These are phyloP conservation scores for Maudiozyma bulderi DNA, from an alignment of 805 yeast species.

Conservation along the genomic window DNA sequence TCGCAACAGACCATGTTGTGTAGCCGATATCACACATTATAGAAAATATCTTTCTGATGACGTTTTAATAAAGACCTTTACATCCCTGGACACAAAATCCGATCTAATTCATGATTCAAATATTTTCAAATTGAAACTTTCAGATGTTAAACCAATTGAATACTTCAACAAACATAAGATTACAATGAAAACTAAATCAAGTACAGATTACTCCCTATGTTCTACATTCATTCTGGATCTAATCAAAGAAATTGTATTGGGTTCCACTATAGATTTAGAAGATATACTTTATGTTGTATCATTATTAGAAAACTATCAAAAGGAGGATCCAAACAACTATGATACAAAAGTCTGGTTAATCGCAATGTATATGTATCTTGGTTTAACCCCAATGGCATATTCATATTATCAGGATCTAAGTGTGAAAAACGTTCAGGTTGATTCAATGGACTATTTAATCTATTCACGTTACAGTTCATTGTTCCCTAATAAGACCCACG, in stretches of 20 bases:
- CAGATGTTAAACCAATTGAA: constrained; percentile 13
- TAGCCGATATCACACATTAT: constrained; percentile 44
- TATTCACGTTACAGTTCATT: constrained; percentile 39
- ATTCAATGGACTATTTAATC: constrained; percentile 50
- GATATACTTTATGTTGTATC: constrained; percentile 36
- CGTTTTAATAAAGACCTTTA: constrained; percentile 2
- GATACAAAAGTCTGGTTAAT: constrained; percentile 64
- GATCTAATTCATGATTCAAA: constrained; percentile 44
- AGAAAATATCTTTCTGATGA: constrained; percentile 19
- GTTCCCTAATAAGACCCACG: constrained; percentile 34
- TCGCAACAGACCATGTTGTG: constrained; percentile 56
- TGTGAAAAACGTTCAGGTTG: constrained; percentile 69
- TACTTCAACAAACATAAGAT: constrained; percentile 34
- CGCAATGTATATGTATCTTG: constrained; percentile 49
- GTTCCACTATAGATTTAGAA: constrained; percentile 6
- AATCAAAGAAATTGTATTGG: constrained; percentile 30
- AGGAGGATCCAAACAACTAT: constrained; percentile 60
- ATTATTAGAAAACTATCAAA: constrained; percentile 48
- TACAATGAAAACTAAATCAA: constrained; percentile 33
- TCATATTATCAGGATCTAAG: constrained; percentile 45
- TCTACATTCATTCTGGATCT: constrained; percentile 57
- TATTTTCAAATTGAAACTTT: constrained; percentile 20
- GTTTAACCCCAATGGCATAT: constrained; percentile 42
- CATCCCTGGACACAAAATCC: background rate
- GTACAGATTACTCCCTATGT: constrained; percentile 63